Base-by-base conservation (phyloP, 345 rosid genomes). In the Raphanus sativus region DNA sequence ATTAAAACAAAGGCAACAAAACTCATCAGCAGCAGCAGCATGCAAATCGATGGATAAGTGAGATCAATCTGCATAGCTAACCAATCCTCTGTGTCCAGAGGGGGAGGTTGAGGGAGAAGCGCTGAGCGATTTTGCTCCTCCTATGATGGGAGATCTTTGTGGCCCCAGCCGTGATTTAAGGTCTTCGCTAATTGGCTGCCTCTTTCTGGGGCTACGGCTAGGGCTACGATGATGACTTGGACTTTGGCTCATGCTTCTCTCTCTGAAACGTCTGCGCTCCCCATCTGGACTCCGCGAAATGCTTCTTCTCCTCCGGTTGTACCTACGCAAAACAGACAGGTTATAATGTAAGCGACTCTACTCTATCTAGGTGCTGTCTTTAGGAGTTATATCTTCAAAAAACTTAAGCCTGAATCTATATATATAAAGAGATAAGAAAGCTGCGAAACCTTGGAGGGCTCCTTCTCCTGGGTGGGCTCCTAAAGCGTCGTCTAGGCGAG, bases 391-490 rank as follows among this genome's bases (percentile, higher is more conserved):
- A 67, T 60, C 64, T 28, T 34, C 59, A 48, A 45, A 21, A 45
- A 40, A 16, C 25, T 3, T 62, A 58, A 59, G 48, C 12, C 40
- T 21, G 21, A 21, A 21, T 21, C 21, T 21, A 21, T 21, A 21
- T 21, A 21, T 21, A 21, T 21, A 59, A 17, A 72, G 75, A n/a
- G 21, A 69, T 15, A 25, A 67, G 81, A 78, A 82, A 69, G 74
- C n/a, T n/a, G n/a, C 69, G 5, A 1, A 76, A 91, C 98, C 99
- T 92, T n/a, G 85, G 87, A 55, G 98, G 92, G 71, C 94, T 89
- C 72, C 88, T 83, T 78, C 86, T 87, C 79, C 97, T 90, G 17
- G 82, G 88, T 24, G 96, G 90, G 79, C 90, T 91, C 87, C 88
- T 86, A 78, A 84, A 77, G 55, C 85, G 88, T 70, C 90, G 79